These are phyloP conservation scores for Plenodomus tracheiphilus DNA, from an alignment of 2,329 filamentous ascomycete genomes.

Conservation along the genomic window DNA sequence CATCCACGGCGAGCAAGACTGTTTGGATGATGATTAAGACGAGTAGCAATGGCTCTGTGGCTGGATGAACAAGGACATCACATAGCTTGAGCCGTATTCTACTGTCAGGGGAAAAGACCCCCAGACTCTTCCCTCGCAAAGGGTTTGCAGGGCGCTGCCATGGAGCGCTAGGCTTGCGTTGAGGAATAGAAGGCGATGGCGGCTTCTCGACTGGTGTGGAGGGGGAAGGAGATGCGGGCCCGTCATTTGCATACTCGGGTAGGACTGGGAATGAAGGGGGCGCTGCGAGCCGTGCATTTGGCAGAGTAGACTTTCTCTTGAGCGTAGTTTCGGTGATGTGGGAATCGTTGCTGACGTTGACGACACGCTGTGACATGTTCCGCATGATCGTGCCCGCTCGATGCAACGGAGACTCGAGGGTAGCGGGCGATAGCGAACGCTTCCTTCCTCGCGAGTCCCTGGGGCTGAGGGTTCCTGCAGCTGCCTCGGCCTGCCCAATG, in stretches of 20 bases:
- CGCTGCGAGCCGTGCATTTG: constrained; percentile 57
- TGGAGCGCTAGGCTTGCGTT: constrained; percentile 44
- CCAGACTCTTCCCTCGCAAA: constrained; percentile 81
- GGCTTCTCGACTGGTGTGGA: constrained; percentile 44
- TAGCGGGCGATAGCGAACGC: constrained; percentile 51
- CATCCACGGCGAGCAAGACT: constrained; percentile 83
- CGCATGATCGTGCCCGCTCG: constrained; percentile 57
- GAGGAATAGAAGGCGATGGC: constrained; percentile 33
- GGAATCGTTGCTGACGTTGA: constrained; percentile 93
- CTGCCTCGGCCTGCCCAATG: constrained; percentile 61
- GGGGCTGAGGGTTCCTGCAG: constrained; percentile 25
- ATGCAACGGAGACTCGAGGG: constrained; percentile 51
- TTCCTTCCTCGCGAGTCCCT: constrained; percentile 50
- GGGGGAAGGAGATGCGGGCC: constrained; percentile 34
- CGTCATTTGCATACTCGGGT: constrained; percentile 55
- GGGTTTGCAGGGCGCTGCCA: constrained; percentile 65
- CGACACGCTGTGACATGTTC: constrained; percentile 93
- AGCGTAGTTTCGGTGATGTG: constrained; percentile 77
- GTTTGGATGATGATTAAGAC: constrained; percentile 87
- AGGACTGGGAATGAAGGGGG: constrained; percentile 56
- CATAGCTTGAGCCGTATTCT: constrained; percentile 74
- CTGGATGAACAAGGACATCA: constrained; percentile 81
- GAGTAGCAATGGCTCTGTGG: constrained; percentile 84
- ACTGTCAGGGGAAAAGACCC: constrained; percentile 81
- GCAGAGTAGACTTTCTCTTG: constrained; percentile 62